Evolutionary conservation across 2,329 filamentous ascomycete genomes (phyloP), one percentile per base, ranked within the genome.

Genomic region (Parastagonospora avenae): DNA sequence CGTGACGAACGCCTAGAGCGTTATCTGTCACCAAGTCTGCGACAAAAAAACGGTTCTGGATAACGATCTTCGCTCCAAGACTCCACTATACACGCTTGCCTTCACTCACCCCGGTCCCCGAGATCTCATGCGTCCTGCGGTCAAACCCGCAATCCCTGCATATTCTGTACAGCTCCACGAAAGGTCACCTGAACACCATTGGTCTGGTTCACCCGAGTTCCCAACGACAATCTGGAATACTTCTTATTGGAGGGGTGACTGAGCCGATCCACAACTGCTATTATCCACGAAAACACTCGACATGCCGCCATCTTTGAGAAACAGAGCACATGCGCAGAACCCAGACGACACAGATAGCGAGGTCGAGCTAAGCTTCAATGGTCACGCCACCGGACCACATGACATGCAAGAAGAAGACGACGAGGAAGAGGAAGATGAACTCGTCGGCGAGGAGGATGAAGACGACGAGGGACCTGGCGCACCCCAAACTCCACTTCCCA

Each of bases 381-480:
- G 27, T 7, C 30, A 9, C 6, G 24, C 14, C 28, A 27, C 16
- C 6, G 37, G n/a, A 5, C 9, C 31, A 9, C 61, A 50, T 6
- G 52, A 55, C 5, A 24, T 24, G 19, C 57, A 57, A 35, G 64
- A 57, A 2, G 66, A 64, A 12, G 65, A 63, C 8, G 64, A 46
- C 11, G 60, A 62, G 30, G 48, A 54, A 4, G 54, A 63, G 16
- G 67, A 58, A 29, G 66, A 66, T 12, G 67, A 68, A 8, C 54
- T 63, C 27, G 54, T 55, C 12, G 59, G 19, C 27, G 30, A 42
- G 79, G 46, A 86, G 81, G 2, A 85, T 10, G 64, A 63, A n/a
- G 65, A 66, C 32, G 64, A 64, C 11, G 66, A 66, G 33, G 55
- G 62, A 10, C 58, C 64, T 32, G 46, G 55, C 37, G 48, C 54